phyloP scores from a whole-genome alignment of 331 rosid genomes.

The Quercus lobata region DNA sequence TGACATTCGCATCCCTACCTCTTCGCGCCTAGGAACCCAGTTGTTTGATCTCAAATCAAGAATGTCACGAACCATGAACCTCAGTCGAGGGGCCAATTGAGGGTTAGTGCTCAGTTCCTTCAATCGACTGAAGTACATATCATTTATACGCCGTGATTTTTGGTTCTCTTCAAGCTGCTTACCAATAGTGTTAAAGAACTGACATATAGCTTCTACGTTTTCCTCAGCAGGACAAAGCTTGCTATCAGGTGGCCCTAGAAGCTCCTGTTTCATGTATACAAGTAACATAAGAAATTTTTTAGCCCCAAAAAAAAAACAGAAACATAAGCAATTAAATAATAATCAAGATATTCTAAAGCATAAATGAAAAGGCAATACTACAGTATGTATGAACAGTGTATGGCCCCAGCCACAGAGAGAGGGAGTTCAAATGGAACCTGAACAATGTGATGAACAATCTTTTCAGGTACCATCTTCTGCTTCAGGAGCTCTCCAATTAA shows the following conservation, averaged over 20 bases:
- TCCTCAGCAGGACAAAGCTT: conserved; percentile 90
- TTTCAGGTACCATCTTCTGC: conserved; percentile 98
- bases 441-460: conserved; percentile 96
- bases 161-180: conserved; percentile 89
- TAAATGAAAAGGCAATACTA: conserved; percentile 3
- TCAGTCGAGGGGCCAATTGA: conserved; percentile 75
- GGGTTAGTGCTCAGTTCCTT: conserved; percentile 68
- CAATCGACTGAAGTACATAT: conserved; percentile 66
- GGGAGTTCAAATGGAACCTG: conserved; percentile 43
- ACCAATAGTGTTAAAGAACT: conserved; percentile 85
- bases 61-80: conserved; percentile 86
- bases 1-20: conserved; percentile 35
- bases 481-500: conserved; percentile 97
- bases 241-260: conserved; percentile 67
- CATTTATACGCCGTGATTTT: conserved; percentile 79
- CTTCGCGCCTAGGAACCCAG: conserved; percentile 98
- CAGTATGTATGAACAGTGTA: background rate
- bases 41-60: conserved; percentile 77
- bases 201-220: conserved; percentile 97
- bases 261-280: conserved; percentile 58
- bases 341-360: conserved; percentile 4
- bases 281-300: background rate
- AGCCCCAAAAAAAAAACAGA: background rate
- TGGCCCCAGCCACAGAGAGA: background rate
- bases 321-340: conserved; percentile 2